phyloP scores from a whole-genome alignment of 164 flowering plant genomes.

The Paratinospora sagittata region DNA sequence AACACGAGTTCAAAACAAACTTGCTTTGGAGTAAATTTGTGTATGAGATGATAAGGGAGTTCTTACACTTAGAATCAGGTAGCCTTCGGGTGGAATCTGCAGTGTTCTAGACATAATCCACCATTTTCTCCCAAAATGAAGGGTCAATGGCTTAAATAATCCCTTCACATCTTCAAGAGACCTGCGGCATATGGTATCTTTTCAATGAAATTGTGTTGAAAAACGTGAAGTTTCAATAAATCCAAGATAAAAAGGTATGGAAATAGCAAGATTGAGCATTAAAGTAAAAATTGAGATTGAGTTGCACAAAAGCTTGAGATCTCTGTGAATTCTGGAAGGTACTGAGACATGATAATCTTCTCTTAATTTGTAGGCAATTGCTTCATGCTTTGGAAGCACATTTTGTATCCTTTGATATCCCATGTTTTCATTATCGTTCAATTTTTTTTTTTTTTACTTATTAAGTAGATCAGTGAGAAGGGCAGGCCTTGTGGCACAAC shows the following conservation, averaged over 20 bases:
- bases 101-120: slow-evolving; percentile 41
- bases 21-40: not conserved
- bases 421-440: not conserved
- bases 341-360: not conserved
- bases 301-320: not conserved
- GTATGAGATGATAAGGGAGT: not conserved
- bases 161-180: slow-evolving; percentile 44
- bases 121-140: slow-evolving; percentile 62
- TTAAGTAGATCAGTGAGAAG: too few relatives aligned
- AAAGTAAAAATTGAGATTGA: too few relatives aligned
- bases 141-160: slow-evolving; percentile 56
- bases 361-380: not conserved
- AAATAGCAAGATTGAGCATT: too few relatives aligned
- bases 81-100: slow-evolving; percentile 61
- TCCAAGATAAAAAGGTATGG: not conserved
- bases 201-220: not conserved
- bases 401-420: not conserved
- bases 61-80: slow-evolving; percentile 57
- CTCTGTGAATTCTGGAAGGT: too few relatives aligned
- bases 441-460: not conserved
- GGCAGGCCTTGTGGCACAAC: too few relatives aligned
- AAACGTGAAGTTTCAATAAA: not conserved
- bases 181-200: slow-evolving; percentile 27
- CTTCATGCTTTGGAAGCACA: not conserved
- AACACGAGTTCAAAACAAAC: not conserved